phyloP scores from a whole-genome alignment of 768 basidiomycete species.

The Neoboletus magnificus region DNA sequence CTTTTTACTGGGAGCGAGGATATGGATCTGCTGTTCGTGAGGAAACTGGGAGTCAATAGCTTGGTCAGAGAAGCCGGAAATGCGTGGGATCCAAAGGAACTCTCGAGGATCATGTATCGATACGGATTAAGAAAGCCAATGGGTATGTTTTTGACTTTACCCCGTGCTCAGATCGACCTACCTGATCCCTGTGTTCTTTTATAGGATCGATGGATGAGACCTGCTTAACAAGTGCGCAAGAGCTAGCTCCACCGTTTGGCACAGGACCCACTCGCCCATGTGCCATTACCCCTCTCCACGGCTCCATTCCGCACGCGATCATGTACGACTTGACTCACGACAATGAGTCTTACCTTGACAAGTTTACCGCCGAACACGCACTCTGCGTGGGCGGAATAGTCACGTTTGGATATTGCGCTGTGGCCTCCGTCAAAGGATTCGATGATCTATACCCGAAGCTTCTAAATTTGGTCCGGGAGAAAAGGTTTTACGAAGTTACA shows the following conservation, averaged over 20 bases:
- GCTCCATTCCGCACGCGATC: conserved; percentile 87
- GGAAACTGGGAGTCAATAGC: conserved; percentile 89
- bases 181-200: background rate
- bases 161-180: background rate
- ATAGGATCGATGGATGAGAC: conserved; percentile 90
- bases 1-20: conserved; percentile 95
- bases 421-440: conserved; percentile 95
- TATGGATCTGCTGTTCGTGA: conserved; percentile 89
- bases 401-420: conserved; percentile 82
- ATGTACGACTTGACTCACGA: conserved; percentile 97
- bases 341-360: conserved; percentile 88
- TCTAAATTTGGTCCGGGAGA: conserved; percentile 85
- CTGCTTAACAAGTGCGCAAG: conserved; percentile 73
- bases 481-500: conserved; percentile 71
- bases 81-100: conserved; percentile 83
- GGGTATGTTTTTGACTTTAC: conserved; percentile 44
- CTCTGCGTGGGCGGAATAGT: conserved; percentile 93
- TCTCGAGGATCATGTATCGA: conserved; percentile 83
- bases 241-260: conserved; percentile 78
- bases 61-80: conserved; percentile 95
- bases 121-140: conserved; percentile 93
- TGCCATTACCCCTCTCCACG: conserved; percentile 74
- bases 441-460: conserved; percentile 96
- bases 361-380: conserved; percentile 91
- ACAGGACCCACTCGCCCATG: conserved; percentile 76